Evolutionary conservation across 2,329 filamentous ascomycete species (phyloP).

Genomic region (Hypoxylon sp.): DNA sequence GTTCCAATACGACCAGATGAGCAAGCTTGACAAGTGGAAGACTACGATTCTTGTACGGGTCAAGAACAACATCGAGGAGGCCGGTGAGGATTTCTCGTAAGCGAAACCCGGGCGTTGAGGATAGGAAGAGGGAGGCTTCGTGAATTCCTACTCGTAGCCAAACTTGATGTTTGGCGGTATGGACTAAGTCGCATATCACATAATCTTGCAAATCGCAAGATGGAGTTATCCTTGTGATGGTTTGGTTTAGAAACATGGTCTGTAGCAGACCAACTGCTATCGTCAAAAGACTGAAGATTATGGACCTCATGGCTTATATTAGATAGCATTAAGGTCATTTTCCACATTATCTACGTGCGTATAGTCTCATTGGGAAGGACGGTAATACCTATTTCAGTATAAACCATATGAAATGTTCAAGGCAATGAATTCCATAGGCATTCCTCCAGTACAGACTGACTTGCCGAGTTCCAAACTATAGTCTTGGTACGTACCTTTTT

Average conservation of each 20-base stretch:
- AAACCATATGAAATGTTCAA: neutral
- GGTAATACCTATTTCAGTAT: conserved; percentile 1
- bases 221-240: conserved; percentile 10
- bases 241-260: conserved; percentile 28
- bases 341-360: neutral
- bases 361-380: conserved; percentile 1
- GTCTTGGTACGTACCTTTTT: conserved; percentile 4
- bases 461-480: neutral
- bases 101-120: conserved; percentile 7
- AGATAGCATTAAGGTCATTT: conserved; percentile 23
- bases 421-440: neutral
- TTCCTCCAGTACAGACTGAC: neutral
- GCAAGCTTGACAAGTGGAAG: conserved; percentile 98
- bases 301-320: conserved; percentile 13
- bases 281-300: conserved; percentile 17
- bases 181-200: conserved; percentile 7
- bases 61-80: conserved; percentile 82
- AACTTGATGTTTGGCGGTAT: conserved; percentile 23
- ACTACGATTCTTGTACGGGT: conserved; percentile 84
- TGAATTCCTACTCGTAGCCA: conserved; percentile 7
- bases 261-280: conserved; percentile 16
- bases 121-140: conserved; percentile 24
- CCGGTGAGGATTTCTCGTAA: conserved; percentile 54
- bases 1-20: conserved; percentile 91
- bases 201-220: conserved; percentile 22